Evolutionary conservation across 2,329 filamentous ascomycete species (phyloP), one percentile per base, ranked within the genome.

Genomic region (Westerdykella sp.): DNA sequence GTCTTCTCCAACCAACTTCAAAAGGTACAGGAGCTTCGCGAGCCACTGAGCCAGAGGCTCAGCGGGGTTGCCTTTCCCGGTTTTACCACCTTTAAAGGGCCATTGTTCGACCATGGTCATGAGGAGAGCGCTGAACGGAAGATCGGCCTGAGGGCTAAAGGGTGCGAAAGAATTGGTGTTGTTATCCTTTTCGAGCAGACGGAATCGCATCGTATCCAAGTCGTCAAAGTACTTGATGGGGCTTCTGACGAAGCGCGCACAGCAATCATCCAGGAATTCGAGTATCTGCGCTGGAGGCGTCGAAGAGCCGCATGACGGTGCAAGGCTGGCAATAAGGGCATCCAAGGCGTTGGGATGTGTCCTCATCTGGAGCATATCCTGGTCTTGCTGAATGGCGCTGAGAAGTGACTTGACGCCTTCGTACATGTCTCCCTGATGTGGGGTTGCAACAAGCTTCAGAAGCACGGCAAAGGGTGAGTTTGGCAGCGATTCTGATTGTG

Each of bases 201-300:
- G 25, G 2, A 70, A 53, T 35, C 42, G 69, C 63, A 46, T 67
- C 52, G 79, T 74, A 42, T 81, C 75, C 21, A 87, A 66, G 57
- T 81, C 72, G 47, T 93, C 85, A 22, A 93, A 80, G 57, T 95
- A 91, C 60, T 88, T 94, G 57, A 94, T 83, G 0, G 88, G 85
- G 18, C 84, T 83, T 44, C 77, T 81, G 13, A 83, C 82, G 53
- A 87, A 86, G 18, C 90, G 80, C 23, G 80, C 80, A 41, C 87
- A 74, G 63, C 87, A 94, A 49, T 94, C 89, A 58, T 96, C 90
- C 21, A 96, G 64, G 58, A 93, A 94, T 0, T 72, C 65, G 69
- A 85, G 85, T 1, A 89, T 60, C 12, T 69, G 58, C 10, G 40
- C 23, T 1, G 59, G 56, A 22, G 57, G 50, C 4, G 50, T 32